Base-by-base conservation (phyloP, 164 flowering plant species). In the Kalanchoe fedtschenkoi region DNA sequence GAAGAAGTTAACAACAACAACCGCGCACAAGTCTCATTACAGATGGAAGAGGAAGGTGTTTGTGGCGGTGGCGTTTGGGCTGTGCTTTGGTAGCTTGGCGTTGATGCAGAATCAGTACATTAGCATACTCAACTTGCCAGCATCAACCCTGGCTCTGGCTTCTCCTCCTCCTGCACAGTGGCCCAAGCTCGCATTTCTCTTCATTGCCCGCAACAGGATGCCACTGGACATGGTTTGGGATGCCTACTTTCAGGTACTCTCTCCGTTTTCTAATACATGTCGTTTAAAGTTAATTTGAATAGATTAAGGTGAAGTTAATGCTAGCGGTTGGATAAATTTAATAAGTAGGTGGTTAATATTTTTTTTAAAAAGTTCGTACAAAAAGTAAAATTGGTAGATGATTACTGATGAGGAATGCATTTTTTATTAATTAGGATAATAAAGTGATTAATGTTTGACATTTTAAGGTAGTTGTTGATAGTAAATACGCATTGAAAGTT, bases 161-260 rank as follows among this genome's bases (percentile, higher is more conserved):
- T 51, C 56, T 26, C 71, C 73, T 67, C 75, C 69, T 5, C 47
- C 73, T 13, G 65, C 64, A 51, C 82, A 71, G 34, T 70, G 46
- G 34, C 91, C 88, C 13, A 89, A 89, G 71, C 79, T 89, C 30
- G 95, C 98, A 0, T 89, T 89, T 64, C 75, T 87, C 11, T 92
- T 92, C 67, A 87, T 92, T 2, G 98, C 98, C 0, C 73, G 98
- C 64, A 92, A 92, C 66, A 87, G 96, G 24, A 79, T 92, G 66
- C 82, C 95, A 34, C 62, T 92, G 57, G 96, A 89, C 32, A 26
- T 86, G 46, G 84, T 89, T 43, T 89, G 98, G 98, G 88, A 92
- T 75, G 80, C 74, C 1, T 89, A 89, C 63, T 86, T 89, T 69
- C 78, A 74, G 93, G 98, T 84, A 72, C n/a, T n/a, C n/a, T n/a